phyloP scores from a whole-genome alignment of 2,329 filamentous ascomycete genomes.

The Colletotrichum sp. region DNA sequence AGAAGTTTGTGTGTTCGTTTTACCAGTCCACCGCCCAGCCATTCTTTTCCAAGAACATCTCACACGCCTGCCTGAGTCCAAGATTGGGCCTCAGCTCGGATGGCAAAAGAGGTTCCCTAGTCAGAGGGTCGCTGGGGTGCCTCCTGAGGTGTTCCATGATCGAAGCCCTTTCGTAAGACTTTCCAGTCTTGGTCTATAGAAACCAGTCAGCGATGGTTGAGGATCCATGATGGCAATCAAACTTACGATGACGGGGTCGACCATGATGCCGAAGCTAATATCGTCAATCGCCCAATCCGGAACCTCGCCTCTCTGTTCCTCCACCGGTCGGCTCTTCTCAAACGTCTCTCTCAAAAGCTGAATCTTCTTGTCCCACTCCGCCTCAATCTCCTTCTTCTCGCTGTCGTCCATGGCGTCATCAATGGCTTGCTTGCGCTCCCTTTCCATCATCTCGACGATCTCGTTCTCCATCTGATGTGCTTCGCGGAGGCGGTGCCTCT shows the following conservation, averaged over 20 bases:
- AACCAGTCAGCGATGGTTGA: slow-evolving; percentile 13
- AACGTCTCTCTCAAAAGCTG: slow-evolving; percentile 52
- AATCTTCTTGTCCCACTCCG: slow-evolving; percentile 54
- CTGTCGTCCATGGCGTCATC: slow-evolving; percentile 45
- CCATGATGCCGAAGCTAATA: slow-evolving; percentile 76
- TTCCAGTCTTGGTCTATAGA: slow-evolving; percentile 77
- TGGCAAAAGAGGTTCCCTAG: slow-evolving; percentile 72
- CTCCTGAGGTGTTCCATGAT: slow-evolving; percentile 86
- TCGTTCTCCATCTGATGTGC: slow-evolving; percentile 52
- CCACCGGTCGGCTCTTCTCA: slow-evolving; percentile 50
- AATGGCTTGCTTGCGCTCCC: slow-evolving; percentile 49
- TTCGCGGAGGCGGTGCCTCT: slow-evolving; percentile 64
- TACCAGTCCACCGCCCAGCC: slow-evolving; percentile 95
- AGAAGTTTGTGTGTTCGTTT: background rate
- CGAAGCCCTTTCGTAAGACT: slow-evolving; percentile 86
- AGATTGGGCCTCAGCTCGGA: slow-evolving; percentile 82
- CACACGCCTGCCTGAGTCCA: slow-evolving; percentile 79
- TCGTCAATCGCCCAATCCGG: slow-evolving; percentile 81
- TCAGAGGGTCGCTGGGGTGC: slow-evolving; percentile 80
- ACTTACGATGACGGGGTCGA: slow-evolving; percentile 68
- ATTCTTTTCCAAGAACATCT: slow-evolving; percentile 84
- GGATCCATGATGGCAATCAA: background rate
- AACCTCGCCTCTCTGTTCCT: slow-evolving; percentile 60
- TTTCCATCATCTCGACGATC: slow-evolving; percentile 39
- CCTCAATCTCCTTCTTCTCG: slow-evolving; percentile 51